Evolutionary conservation across 345 rosid species (phyloP), one percentile per base, ranked within the genome.

Genomic region (Dimocarpus longan): DNA sequence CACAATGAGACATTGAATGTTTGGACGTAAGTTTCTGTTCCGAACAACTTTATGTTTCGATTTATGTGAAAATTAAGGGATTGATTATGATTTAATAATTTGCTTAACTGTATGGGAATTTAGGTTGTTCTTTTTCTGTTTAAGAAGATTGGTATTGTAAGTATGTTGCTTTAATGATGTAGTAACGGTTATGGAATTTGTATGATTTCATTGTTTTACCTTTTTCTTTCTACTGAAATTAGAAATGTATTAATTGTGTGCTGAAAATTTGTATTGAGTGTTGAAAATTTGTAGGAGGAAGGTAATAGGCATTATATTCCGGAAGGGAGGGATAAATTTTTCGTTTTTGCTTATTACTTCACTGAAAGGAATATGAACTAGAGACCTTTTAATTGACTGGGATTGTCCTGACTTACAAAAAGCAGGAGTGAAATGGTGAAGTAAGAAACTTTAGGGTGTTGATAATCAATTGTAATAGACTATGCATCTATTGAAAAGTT

Each of bases 1-100:
- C 99, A 95, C 78, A 95, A 95, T 24, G 99, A 93, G 86, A 95
- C 99, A 11, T 82, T 95, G 66, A 95, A 95, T 75, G 97, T 95
- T 56, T 95, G 99, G 98, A 95, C 98, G 98, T 95, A 85, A 94
- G 66, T 77, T 52, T 65, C 54, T 71, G 7, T 70, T 48, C 73
- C 46, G 10, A 56, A 16, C 42, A 39, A 39, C 42, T 52, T 1
- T 6, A 1, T 28, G 18, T 70, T 44, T 79, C 54, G 26, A 6
- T 16, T 80, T 42, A 44, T 62, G 5, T 0, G 3, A 26, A 40
- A 22, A 24, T 65, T 62, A 28, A 13, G 32, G 48, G 6, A 21
- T 40, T 48, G 21, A 42, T 54, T 28, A 43, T 71, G 39, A 7
- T 56, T 6, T 75, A 21, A 18, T 15, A 12, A 32, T 42, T 73